phyloP scores from a whole-genome alignment of 306 rosid genomes.

The Quercus rubra region DNA sequence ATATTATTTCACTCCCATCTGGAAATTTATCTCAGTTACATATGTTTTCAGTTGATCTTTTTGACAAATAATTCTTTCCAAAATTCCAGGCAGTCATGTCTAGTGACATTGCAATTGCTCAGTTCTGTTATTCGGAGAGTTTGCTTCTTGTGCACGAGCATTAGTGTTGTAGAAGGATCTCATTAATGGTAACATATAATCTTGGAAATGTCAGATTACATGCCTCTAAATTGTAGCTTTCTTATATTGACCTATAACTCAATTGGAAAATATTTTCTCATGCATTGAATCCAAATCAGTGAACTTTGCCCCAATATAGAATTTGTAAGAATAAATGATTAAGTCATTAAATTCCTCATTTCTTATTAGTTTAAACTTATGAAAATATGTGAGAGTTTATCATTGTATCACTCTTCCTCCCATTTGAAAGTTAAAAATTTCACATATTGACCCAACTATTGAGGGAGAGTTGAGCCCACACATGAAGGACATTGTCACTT shows the following conservation, averaged over 20 bases:
- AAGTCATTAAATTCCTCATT: too few species aligned
- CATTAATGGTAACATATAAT: constrained; percentile 65
- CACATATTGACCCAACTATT: too few species aligned
- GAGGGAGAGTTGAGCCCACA: too few species aligned
- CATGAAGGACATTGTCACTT: too few species aligned
- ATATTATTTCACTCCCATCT: constrained; percentile 3
- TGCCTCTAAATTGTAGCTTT: background rate
- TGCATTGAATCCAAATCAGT: background rate
- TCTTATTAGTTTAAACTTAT: too few species aligned
- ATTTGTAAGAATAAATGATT: too few species aligned
- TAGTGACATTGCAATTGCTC: constrained; percentile 64
- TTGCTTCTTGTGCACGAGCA: constrained; percentile 96
- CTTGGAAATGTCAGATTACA: background rate
- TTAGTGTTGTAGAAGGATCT: constrained; percentile 98
- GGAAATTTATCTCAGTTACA: background rate
- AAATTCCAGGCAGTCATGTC: constrained; percentile 90
- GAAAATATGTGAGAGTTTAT: too few species aligned
- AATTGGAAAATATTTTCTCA: background rate
- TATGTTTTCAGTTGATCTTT: constrained; percentile 10
- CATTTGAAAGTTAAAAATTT: too few species aligned
- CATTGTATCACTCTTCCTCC: too few species aligned
- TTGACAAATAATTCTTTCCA: background rate
- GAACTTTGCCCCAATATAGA: too few species aligned
- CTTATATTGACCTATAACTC: background rate
- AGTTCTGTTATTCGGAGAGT: constrained; percentile 58